phyloP scores from a whole-genome alignment of 805 yeast genomes.

The Candida namnaoensis region DNA sequence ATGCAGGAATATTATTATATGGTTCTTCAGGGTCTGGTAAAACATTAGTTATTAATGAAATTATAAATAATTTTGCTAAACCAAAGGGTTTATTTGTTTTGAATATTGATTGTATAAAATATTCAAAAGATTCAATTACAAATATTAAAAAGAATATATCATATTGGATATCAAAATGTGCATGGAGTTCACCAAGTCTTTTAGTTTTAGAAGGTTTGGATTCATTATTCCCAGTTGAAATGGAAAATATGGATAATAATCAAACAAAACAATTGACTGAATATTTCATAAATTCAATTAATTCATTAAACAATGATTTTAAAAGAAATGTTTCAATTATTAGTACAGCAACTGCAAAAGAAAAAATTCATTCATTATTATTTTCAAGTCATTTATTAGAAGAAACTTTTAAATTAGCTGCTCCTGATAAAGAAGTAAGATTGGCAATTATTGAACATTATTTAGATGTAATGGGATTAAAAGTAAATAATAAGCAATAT shows the following conservation, averaged over 20 bases:
- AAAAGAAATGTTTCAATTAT: constrained; percentile 45
- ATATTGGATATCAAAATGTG: constrained; percentile 39
- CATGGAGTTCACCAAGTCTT: constrained; percentile 75
- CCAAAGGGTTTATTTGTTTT: constrained; percentile 33
- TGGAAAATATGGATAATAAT: constrained; percentile 45
- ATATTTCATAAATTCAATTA: constrained; percentile 38
- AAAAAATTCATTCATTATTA: constrained; percentile 50
- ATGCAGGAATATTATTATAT: constrained; percentile 49
- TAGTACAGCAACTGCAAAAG: constrained; percentile 56
- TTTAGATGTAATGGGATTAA: constrained; percentile 15
- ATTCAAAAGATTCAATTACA: constrained; percentile 45
- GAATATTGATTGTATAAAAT: constrained; percentile 43
- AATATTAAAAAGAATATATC: constrained; percentile 34
- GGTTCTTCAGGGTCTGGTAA: constrained; percentile 86
- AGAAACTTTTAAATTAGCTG: constrained; percentile 44
- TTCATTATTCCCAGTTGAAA: constrained; percentile 58
- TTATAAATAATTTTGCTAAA: constrained; percentile 27
- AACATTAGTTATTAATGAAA: constrained; percentile 38
- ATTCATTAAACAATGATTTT: constrained; percentile 21
- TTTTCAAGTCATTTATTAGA: constrained; percentile 67
- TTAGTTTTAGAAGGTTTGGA: constrained; percentile 76
- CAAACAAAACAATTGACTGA: constrained; percentile 61
- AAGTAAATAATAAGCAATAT: constrained; percentile 29
- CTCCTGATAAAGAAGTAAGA: constrained; percentile 66
- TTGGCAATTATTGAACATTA: constrained; percentile 29